Conservation (phyloP, 805 yeast species). For the Schwanniomyces polymorphus region DNA sequence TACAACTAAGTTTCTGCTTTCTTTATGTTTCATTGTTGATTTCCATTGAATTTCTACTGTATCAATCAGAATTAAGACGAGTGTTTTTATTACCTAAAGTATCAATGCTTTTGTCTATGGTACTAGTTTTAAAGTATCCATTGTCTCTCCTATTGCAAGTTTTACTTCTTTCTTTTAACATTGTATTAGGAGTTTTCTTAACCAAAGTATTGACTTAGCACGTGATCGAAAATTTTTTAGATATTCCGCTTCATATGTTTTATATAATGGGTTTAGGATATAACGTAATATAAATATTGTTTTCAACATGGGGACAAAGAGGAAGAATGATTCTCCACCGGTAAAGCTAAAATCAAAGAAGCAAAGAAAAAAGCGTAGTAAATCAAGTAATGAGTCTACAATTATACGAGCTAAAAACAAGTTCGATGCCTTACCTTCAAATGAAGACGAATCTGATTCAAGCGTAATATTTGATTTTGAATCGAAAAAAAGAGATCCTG, state of each 20-base stretch:
- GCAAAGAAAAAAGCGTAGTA: slow-evolving; percentile 19
- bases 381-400: slow-evolving; percentile 6
- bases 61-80: neutral
- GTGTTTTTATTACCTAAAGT: neutral
- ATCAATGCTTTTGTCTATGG: neutral
- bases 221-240: slow-evolving; percentile 5
- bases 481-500: slow-evolving; percentile 14
- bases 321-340: slow-evolving; percentile 21
- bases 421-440: slow-evolving; percentile 19
- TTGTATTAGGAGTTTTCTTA: neutral
- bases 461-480: slow-evolving; percentile 22
- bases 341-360: slow-evolving; percentile 18
- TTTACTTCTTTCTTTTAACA: neutral
- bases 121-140: neutral
- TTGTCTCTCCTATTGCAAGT: neutral
- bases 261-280: neutral
- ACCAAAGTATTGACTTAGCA: neutral
- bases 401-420: slow-evolving; percentile 17
- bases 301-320: slow-evolving; percentile 14
- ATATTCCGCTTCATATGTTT: neutral
- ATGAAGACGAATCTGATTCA: slow-evolving; percentile 21
- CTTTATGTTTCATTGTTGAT: neutral
- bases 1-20: neutral
- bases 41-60: neutral
- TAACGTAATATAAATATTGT: neutral